Percentiles rank a stretch among this genome's conserved stretches.
Evolutionary conservation across 139 green algal species (phyloP).

Genomic region (Klebsormidium nitens): DNA sequence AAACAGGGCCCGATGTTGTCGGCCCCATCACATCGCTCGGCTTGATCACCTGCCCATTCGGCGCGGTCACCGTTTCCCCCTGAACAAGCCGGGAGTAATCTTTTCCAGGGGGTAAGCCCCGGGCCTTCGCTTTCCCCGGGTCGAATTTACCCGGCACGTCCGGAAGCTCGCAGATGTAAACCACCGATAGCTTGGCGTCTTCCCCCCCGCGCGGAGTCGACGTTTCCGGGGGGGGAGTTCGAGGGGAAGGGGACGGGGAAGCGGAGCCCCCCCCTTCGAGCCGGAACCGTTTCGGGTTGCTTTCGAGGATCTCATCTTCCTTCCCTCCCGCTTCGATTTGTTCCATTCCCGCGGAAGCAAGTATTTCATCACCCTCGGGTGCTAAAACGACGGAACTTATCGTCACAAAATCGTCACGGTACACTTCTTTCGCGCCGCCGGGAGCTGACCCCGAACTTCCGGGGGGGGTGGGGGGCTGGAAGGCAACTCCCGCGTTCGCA

Average conservation of each 20-base stretch:
- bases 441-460: too few relatives aligned
- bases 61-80: constrained; percentile 54
- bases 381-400: too few relatives aligned
- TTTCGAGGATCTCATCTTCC: neutral
- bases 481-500: neutral
- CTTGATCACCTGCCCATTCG: constrained; percentile 13
- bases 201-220: neutral
- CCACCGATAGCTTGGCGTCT: constrained; percentile 21
- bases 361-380: constrained; percentile 1
- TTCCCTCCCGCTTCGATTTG: neutral
- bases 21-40: constrained; percentile 66
- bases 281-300: neutral
- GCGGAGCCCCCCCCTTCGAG: neutral
- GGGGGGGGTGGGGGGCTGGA: neutral
- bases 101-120: constrained; percentile 66
- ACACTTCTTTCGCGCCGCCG: too few relatives aligned
- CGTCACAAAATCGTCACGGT: too few relatives aligned
- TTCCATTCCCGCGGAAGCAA: neutral
- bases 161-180: constrained; percentile 58
- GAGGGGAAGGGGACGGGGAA: neutral
- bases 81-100: constrained; percentile 66
- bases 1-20: constrained; percentile 54
- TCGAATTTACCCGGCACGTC: constrained; percentile 81
- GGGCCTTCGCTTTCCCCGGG: constrained; percentile 58
- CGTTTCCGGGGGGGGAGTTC: neutral